Conservation (phyloP, 148 eudicot genomes). For the Drosera capensis region DNA sequence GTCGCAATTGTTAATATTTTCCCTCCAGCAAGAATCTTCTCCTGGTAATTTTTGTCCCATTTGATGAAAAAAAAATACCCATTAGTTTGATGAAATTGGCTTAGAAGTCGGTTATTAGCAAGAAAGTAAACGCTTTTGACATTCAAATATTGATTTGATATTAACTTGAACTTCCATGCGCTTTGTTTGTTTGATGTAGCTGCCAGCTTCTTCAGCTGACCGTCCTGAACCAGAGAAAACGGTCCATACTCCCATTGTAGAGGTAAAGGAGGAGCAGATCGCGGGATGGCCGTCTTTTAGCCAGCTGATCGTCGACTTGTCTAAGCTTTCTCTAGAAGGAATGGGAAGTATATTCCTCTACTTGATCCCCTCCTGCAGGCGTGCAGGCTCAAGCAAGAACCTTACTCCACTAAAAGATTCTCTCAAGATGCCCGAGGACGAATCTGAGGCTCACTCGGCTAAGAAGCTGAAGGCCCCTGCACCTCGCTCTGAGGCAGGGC, state of each 20-base stretch:
- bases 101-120: not conserved
- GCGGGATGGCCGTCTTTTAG: conserved; percentile 80
- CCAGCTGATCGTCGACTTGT: conserved; percentile 46
- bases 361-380: conserved; percentile 27
- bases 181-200: conserved; percentile 16
- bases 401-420: conserved; percentile 71
- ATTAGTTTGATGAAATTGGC: too few species aligned
- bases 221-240: conserved; percentile 27
- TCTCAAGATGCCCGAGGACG: conserved; percentile 71
- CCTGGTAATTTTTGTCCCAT: too few species aligned
- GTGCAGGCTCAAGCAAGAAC: conserved; percentile 18
- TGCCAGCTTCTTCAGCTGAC: conserved; percentile 18
- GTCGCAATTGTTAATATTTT: too few species aligned
- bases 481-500: conserved; percentile 47
- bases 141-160: not conserved
- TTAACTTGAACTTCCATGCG: not conserved
- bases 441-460: conserved; percentile 23
- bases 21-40: too few species aligned
- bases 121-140: not conserved
- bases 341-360: conserved; percentile 20
- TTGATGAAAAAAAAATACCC: too few species aligned
- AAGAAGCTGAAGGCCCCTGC: conserved; percentile 49
- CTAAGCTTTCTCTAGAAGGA: conserved; percentile 38
- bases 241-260: conserved; percentile 23
- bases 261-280: conserved; percentile 33